A percentile compares a stretch with the other conserved stretches of the same genome.
Conservation (phyloP, 2,329 filamentous ascomycete species). For the Xylaria sp. region DNA sequence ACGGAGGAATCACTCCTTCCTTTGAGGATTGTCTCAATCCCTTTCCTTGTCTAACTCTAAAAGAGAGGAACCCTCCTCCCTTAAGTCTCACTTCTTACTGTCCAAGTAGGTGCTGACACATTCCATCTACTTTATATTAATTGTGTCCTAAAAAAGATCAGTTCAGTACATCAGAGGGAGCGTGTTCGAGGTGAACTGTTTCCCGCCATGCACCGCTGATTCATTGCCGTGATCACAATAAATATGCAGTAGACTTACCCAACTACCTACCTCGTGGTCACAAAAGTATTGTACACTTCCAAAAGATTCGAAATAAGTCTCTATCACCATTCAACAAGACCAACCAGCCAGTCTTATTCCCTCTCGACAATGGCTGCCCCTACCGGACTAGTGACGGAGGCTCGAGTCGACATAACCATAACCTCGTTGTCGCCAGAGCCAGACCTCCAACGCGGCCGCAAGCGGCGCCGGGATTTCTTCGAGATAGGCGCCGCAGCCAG, state of each 20-base stretch:
- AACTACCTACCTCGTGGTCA: not conserved
- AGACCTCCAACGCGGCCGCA: conserved; percentile 52
- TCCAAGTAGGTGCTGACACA: conserved; percentile 11
- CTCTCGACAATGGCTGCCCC: conserved; percentile 42
- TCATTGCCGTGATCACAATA: not conserved
- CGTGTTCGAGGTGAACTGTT: not conserved
- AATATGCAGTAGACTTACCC: not conserved
- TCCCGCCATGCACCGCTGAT: not conserved
- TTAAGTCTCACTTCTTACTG: conserved; percentile 14
- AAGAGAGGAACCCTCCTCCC: conserved; percentile 22
- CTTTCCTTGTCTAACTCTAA: conserved; percentile 24
- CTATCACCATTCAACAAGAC: not conserved
- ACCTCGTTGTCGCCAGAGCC: conserved; percentile 48
- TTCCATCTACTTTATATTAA: conserved; percentile 26
- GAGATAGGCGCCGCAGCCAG: conserved; percentile 38
- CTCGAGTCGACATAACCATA: conserved; percentile 43
- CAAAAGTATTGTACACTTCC: not conserved
- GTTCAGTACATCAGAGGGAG: not conserved
- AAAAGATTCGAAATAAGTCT: not conserved
- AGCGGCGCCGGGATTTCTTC: conserved; percentile 51
- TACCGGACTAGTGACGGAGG: conserved; percentile 39
- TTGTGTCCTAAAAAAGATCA: not conserved
- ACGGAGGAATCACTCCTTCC: conserved; percentile 21
- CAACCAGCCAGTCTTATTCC: not conserved
- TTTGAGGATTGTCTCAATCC: conserved; percentile 36